A percentile compares a stretch with the other conserved stretches of the same genome.
Conservation (phyloP, 305 asterid genomes). For the Ilex paraguariensis region DNA sequence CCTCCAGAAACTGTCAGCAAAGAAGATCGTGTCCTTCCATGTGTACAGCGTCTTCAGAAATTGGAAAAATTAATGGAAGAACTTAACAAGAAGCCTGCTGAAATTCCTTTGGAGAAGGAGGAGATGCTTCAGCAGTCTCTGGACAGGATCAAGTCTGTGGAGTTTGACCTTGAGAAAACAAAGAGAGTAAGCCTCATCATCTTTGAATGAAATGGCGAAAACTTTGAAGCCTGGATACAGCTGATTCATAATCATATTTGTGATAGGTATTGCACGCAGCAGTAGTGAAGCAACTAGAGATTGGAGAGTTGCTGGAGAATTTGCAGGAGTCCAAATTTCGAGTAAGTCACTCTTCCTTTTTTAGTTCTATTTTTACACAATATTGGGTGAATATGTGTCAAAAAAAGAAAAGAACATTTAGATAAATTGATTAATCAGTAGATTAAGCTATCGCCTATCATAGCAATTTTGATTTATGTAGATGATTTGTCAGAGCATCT, state of each 20-base stretch:
- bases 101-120: conserved; percentile 83
- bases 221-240: conserved; percentile 4
- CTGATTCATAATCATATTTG: conserved; percentile 10
- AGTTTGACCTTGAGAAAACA: conserved; percentile 82
- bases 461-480: too few relatives aligned
- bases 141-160: conserved; percentile 81
- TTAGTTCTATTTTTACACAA: not conserved
- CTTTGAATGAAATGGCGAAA: conserved; percentile 3
- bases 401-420: too few relatives aligned
- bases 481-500: too few relatives aligned
- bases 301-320: conserved; percentile 64
- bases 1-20: conserved; percentile 25
- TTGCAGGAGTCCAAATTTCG: conserved; percentile 48
- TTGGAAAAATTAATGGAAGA: conserved; percentile 77
- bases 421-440: too few relatives aligned
- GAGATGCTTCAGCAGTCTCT: conserved; percentile 76
- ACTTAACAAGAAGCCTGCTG: conserved; percentile 65
- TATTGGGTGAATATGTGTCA: not conserved
- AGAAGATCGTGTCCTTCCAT: conserved; percentile 53
- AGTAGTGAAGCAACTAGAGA: conserved; percentile 70
- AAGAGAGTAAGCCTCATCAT: conserved; percentile 54
- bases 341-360: conserved; percentile 31
- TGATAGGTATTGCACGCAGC: conserved; percentile 65
- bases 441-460: too few relatives aligned
- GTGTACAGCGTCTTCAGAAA: conserved; percentile 67